phyloP scores from a whole-genome alignment of 176 grass and related monocot genomes.

The Oryza coarctata region DNA sequence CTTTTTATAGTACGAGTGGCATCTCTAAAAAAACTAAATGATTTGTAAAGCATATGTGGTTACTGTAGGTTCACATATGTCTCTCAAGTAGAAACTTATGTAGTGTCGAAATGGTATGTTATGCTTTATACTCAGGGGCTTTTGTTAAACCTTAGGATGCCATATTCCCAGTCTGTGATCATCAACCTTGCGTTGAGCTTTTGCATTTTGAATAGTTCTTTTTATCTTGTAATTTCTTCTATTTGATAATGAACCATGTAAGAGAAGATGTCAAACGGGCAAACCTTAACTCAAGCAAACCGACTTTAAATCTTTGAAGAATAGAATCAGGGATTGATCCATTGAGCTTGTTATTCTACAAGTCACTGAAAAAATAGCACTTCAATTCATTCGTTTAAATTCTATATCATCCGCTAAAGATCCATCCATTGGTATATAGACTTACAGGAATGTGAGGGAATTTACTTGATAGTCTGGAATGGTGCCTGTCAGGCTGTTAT shows the following conservation, averaged over 20 bases:
- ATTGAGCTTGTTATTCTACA: conserved; percentile 38
- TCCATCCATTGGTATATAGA: neutral
- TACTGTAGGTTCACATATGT: neutral
- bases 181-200: no score
- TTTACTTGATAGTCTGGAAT: conserved; percentile 32
- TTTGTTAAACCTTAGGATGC: no score
- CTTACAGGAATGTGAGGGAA: conserved; percentile 40
- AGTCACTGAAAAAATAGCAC: conserved; percentile 36
- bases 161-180: no score
- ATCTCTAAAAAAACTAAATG: neutral
- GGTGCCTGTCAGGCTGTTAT: conserved; percentile 44
- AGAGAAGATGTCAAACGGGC: neutral
- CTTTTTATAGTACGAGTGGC: no score
- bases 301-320: conserved; percentile 22
- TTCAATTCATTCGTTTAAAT: conserved; percentile 6
- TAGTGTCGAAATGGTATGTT: neutral
- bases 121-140: no score
- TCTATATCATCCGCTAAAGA: neutral
- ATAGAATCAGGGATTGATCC: conserved; percentile 34
- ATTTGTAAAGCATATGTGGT: neutral
- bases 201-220: no score
- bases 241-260: no score
- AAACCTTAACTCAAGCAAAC: conserved; percentile 36
- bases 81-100: neutral
- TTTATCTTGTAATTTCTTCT: no score